Evolutionary conservation across 2,329 filamentous ascomycete genomes (phyloP), one percentile per base, ranked within the genome.

Genomic region (Teratosphaeria gauchensis): DNA sequence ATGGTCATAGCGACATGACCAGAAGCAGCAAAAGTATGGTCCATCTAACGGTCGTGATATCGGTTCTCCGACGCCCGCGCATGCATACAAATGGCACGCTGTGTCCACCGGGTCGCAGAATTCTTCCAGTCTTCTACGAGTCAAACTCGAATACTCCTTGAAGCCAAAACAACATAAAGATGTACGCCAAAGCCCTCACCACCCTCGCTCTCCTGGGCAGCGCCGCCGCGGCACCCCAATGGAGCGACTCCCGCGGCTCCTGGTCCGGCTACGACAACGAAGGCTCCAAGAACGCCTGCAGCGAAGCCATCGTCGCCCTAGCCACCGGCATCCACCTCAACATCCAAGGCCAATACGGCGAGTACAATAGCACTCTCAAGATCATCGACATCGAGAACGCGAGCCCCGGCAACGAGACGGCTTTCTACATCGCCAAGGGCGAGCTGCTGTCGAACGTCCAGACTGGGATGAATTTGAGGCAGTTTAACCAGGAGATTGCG

Each of bases 291-390:
- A 4, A 2, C 24, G 12, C 24, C 24, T 56, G 54, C 38, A 56
- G 54, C 38, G 35, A 48, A 19, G 33, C 33, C 24, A 42, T 60
- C 21, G 51, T 65, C 38, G 63, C 64, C 24, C 59, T 66, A 1
- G 64, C 64, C 4, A 62, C 62, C 14, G 64, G 64, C 33, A 66
- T 66, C 54, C 64, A 66, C 55, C 57, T 66, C 38, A 65, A 65
- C 52, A 66, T 66, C 57, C 58, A 65, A 46, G 64, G 57, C 28
- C 64, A 65, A 56, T 62, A 58, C 52, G 56, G 56, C 52, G 64
- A 66, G 51, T 66, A 60, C 63, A 66, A 66, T 54, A 60, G 58
- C 55, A 65, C 62, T 1, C 19, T 57, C 14, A 59, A 58, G 30
- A 54, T 64, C 28, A 58, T 61, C 30, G n/a, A 59, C 38, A 53